Evolutionary conservation across 169 alveolate species (phyloP).

Genomic region (Amoebophrya sp.): DNA sequence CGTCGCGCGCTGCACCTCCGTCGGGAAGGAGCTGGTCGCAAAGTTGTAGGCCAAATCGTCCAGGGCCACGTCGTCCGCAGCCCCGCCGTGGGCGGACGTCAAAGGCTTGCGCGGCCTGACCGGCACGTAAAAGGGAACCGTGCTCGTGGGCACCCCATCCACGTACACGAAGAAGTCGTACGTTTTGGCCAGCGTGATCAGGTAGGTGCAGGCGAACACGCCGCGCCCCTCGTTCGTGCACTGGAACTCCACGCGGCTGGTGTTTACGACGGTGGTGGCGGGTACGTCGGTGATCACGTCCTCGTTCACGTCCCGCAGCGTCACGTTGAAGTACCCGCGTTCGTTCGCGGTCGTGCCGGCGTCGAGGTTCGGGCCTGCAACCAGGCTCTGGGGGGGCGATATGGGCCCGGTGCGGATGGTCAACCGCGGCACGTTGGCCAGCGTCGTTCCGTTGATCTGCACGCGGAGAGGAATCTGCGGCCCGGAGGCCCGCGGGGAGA

Average conservation of each 20-base stretch:
- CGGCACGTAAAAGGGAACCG: neutral
- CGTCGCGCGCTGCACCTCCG: conserved; percentile 6
- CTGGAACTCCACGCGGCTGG: neutral
- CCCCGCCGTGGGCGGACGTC: neutral
- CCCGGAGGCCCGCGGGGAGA: neutral
- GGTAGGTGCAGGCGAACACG: neutral
- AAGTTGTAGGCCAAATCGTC: neutral
- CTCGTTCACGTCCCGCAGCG: conserved; percentile 7
- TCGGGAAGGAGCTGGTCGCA: neutral
- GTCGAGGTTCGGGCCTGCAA: neutral
- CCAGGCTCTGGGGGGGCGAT: neutral
- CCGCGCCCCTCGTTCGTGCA: neutral
- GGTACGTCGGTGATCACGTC: neutral
- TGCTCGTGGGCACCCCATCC: neutral
- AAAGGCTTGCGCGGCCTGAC: neutral
- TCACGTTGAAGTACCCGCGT: neutral
- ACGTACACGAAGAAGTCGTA: neutral
- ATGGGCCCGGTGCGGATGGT: neutral
- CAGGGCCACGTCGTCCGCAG: neutral
- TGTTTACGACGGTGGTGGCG: neutral
- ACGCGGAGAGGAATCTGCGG: neutral
- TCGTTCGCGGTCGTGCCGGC: neutral
- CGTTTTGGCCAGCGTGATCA: neutral
- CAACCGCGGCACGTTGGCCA: neutral
- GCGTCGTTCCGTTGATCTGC: neutral